phyloP scores from a whole-genome alignment of 352 stramenopile species.

The Phytophthora multivora region DNA sequence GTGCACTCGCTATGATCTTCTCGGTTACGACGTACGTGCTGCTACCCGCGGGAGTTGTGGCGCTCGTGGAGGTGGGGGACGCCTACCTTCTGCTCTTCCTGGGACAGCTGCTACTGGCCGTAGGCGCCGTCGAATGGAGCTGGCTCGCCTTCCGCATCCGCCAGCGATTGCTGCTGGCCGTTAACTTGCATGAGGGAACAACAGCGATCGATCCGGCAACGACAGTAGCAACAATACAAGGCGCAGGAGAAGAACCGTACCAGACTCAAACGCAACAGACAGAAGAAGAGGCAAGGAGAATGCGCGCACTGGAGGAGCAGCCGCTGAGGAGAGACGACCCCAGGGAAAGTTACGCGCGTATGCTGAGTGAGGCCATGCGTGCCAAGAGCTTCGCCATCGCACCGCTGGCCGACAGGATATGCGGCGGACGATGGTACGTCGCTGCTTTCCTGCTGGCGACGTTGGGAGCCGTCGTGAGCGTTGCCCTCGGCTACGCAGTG shows the following conservation, averaged over 20 bases:
- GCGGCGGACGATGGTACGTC: conserved; percentile 35
- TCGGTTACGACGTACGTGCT: conserved; percentile 35
- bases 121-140: conserved; percentile 53
- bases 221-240: background rate
- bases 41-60: conserved; percentile 36
- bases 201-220: background rate
- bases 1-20: conserved; percentile 29
- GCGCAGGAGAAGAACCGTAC: conserved; percentile 1
- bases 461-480: conserved; percentile 16
- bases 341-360: conserved; percentile 27
- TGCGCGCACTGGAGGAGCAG: conserved; percentile 25
- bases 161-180: conserved; percentile 43
- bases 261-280: conserved; percentile 5
- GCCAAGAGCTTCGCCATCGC: conserved; percentile 39
- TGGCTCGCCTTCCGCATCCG: conserved; percentile 58
- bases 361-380: conserved; percentile 31
- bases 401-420: conserved; percentile 29
- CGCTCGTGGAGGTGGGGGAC: conserved; percentile 41
- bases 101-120: conserved; percentile 39
- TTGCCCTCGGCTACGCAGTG: conserved; percentile 32
- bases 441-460: conserved; percentile 32
- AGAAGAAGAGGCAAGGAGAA: conserved; percentile 18
- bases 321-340: conserved; percentile 29
- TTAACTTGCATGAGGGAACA: conserved; percentile 24
- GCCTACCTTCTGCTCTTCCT: conserved; percentile 51